These are phyloP conservation scores for Neoscytalidium dimidiatum DNA, from an alignment of 2,329 filamentous ascomycete species.

Conservation along the genomic window DNA sequence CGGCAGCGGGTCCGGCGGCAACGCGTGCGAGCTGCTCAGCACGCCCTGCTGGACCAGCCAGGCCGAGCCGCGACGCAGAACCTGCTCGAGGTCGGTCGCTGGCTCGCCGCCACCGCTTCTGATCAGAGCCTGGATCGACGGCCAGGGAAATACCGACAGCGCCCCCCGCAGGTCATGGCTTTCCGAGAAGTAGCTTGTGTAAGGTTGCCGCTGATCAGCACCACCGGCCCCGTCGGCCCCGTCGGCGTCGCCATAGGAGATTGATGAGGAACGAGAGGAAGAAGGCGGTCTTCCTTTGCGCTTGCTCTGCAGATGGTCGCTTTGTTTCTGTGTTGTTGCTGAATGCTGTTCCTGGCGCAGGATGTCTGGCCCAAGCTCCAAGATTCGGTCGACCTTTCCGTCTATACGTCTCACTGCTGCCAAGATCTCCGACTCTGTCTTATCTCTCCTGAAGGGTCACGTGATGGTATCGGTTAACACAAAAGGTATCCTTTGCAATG, in stretches of 20 bases:
- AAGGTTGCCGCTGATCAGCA: not conserved
- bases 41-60: slow-evolving; percentile 41
- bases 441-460: not conserved
- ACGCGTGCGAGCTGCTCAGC: slow-evolving; percentile 28
- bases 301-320: not conserved
- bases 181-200: not conserved
- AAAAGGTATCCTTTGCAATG: too few species aligned
- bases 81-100: slow-evolving; percentile 32
- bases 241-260: too few species aligned
- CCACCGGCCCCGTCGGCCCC: too few species aligned
- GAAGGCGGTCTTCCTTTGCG: too few species aligned
- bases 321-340: not conserved
- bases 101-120: not conserved
- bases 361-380: not conserved
- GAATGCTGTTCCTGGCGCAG: not conserved
- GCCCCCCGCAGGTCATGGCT: not conserved
- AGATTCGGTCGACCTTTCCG: slow-evolving; percentile 8
- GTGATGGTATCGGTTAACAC: not conserved
- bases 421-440: not conserved
- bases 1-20: slow-evolving; percentile 21
- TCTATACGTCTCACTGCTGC: not conserved
- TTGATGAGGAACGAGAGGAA: too few species aligned
- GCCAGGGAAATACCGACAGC: not conserved
- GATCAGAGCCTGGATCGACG: not conserved
- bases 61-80: slow-evolving; percentile 41